Conservation (phyloP, 805 yeast species). For the Metschnikowia koreensis region DNA sequence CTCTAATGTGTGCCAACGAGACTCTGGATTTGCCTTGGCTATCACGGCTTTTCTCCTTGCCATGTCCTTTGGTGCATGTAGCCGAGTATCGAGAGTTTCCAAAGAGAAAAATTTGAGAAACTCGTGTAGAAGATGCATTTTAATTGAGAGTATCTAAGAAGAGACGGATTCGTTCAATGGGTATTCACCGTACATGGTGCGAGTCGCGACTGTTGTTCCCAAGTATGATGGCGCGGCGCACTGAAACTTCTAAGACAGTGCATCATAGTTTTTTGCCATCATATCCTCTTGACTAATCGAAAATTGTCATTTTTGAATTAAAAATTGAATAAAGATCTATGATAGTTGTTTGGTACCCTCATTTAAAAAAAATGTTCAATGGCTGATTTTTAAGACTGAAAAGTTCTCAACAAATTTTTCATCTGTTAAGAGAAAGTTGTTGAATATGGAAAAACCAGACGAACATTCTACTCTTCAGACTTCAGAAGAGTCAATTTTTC, state of each 20-base stretch:
- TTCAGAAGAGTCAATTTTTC: too few species aligned
- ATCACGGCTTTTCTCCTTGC: conserved; percentile 31
- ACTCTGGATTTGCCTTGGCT: conserved; percentile 35
- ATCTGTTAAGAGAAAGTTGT: too few species aligned
- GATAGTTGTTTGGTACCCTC: neutral
- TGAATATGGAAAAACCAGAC: too few species aligned
- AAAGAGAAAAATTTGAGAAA: conserved; percentile 44
- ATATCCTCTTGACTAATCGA: too few species aligned
- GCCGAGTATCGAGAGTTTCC: conserved; percentile 52
- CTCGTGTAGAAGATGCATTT: conserved; percentile 6
- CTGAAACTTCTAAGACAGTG: neutral
- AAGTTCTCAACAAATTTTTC: neutral
- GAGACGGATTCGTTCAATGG: neutral
- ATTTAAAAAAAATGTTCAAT: neutral
- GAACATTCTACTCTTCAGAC: too few species aligned
- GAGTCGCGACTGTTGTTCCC: neutral
- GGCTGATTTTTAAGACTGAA: neutral
- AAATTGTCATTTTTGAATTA: too few species aligned
- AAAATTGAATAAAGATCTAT: too few species aligned
- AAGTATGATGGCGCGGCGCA: neutral
- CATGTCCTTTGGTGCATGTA: conserved; percentile 38
- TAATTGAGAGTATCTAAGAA: neutral
- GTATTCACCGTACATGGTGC: neutral
- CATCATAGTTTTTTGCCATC: neutral
- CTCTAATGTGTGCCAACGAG: conserved; percentile 77